Evolutionary conservation across 75 land plant species (phyloP), one percentile per base, ranked within the genome.

Genomic region (Larix kaempferi): DNA sequence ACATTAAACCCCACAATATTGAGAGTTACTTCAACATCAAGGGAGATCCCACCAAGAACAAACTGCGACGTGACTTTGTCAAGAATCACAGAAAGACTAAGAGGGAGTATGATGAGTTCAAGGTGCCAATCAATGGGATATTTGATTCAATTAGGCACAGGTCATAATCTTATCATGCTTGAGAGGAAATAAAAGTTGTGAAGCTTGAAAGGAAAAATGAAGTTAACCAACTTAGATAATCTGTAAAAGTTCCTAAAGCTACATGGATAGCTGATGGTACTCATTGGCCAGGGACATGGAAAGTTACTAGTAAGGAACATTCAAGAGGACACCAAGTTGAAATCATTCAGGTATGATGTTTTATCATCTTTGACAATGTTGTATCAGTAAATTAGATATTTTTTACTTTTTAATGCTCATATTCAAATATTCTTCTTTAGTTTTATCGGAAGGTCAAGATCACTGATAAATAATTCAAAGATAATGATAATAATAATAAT

Each of bases 261-360:
- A 93, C 96, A 7, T 93, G 96, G 96, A 93, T 93, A 92, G 91
- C 94, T 14, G 94, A 93, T 62, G 95, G 94, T 0, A 91, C 90
- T 5, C 94, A 93, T 77, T 93, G 95, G 94, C 94, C 95, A 10
- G 94, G 96, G 15, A 92, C 94, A 7, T 93, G 96, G 96, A 59
- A 79, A 12, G 74, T 57, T 6, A 63, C 88, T 92, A 92, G 56
- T n/a, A n/a, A n/a, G n/a, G n/a, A n/a, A n/a, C n/a, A n/a, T n/a
- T 58, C 84, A 10, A 88, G 88, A 23, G 92, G 92, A 12, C 95
- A 94, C 19, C 96, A 92, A 74, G 87, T 92, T 3, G 91, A 95
- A 7, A 92, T 94, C 57, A 91, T 94, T n/a, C 92, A 93, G 89
- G 95, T n/a, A n/a, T n/a, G n/a, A n/a, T n/a, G n/a, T n/a, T n/a